Evolutionary conservation across 176 grass and related monocot species (phyloP), one percentile per base, ranked within the genome.

Genomic region (Calamus simplicifolius): DNA sequence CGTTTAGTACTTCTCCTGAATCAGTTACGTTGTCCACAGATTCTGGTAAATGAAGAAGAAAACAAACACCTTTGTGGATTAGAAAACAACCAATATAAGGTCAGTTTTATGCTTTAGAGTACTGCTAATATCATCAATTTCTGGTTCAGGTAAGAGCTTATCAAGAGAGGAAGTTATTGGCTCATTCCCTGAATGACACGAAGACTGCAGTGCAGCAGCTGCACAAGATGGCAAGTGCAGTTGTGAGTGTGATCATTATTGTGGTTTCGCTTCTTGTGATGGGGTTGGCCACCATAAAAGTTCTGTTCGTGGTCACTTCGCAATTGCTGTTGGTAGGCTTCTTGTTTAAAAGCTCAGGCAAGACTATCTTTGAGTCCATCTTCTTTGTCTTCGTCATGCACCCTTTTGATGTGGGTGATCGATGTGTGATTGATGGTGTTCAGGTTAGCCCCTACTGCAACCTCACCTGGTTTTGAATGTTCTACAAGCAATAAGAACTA

Each of bases 381-480:
- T 92, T 98, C 68, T 98, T 98, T 43, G 93, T 98, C 19, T 98
- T 98, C 62, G 73, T 98, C 68, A 98, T 98, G 93, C 93, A 98
- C 53, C 93, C 93, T 4, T 98, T 81, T 67, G 93, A 98, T 73
- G 93, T 98, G 52, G 93, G 84, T 3, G 93, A 98, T 62, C 87
- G 93, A 18, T 98, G 93, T 31, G 93, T 98, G 27, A 72, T 98
- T 4, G 84, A 98, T 60, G 93, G 84, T 38, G 59, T 88, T 57
- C 93, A 92, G 87, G 93, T 98, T 71, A 84, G 19, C 63, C 64
- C 55, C 8, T 5, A 43, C 35, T 13, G 8, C 8, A 10, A 43
- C 35, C 0, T 43, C 35, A 12, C 12, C 7, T 43, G 7, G 35
- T 13, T 23, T 43, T 43, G 35, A 12, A 43, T 43, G 35, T 10